Base-by-base conservation (phyloP, 495 filamentous ascomycete genomes). In the Xylaria acuta region DNA sequence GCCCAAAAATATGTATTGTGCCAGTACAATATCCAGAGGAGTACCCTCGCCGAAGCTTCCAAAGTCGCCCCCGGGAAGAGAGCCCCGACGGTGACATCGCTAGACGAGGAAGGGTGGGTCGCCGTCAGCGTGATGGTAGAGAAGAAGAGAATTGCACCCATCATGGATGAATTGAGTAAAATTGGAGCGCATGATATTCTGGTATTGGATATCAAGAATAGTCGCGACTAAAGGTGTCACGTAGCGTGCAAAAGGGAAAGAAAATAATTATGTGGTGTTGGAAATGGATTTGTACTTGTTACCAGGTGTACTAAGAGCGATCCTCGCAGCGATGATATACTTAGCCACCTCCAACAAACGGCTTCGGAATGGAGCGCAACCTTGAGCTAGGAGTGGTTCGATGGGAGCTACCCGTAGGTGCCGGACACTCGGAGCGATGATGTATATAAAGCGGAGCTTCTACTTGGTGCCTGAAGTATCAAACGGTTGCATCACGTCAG, bases 1-100 rank as follows among this genome's bases (percentile, higher is more conserved):
- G 96, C 96, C 25, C 92, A 99, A 83, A 91, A 90, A 81, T 98
- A 92, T 83, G 92, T 98, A 40, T 88, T 98, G 60, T 98, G 97
- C 84, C 95, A 96, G 80, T 99, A 98, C 87, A 99, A 99, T 82
- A 89, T 98, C 54, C 85, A 89, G 63, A 91, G 94, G 30, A 64
- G 79, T 40, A 85, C 89, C 69, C 88, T 99, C 41, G 75, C 86
- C 1, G 84, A 80, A 14, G 94, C 91, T n/a, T 89, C 86, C 43
- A 87, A 86, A 74, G 92, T 98, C 80, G 98, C 96, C 0, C 96
- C 97, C 1, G 96, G 96, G 69, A 97, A 97, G 84, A 92, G 97
- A 69, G 96, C 96, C 16, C 94, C 97, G 3, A 97, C 94, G 7
- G 88, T 98, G 76, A 98, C 90, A 20, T 85, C 91, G 6, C 86